Conservation (phyloP, 148 eudicot genomes). For the Pharnaceum exiguum region DNA sequence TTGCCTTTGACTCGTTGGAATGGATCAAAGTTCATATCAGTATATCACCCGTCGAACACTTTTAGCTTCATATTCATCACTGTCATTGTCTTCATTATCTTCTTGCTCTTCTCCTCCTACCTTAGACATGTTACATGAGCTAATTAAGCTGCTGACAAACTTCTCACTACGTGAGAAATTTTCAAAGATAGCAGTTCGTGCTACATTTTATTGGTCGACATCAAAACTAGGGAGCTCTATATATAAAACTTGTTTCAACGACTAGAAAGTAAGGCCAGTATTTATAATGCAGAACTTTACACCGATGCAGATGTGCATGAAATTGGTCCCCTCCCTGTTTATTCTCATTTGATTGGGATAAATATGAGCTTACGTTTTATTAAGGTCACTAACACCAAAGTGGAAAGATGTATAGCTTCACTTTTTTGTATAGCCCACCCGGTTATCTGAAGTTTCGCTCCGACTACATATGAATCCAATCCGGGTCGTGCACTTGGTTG, state of each 20-base stretch:
- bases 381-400: background rate
- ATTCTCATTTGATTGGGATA: slow-evolving; percentile 9
- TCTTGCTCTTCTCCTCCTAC: slow-evolving; percentile 18
- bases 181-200: no score
- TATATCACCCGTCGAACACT: background rate
- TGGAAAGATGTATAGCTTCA: no score
- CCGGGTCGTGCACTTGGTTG: no score
- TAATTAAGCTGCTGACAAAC: no score
- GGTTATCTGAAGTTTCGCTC: no score
- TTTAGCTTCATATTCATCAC: no score
- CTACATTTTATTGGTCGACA: no score
- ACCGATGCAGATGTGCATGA: slow-evolving; percentile 6
- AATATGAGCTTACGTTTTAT: background rate
- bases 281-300: background rate
- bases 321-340: slow-evolving; percentile 20
- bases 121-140: background rate
- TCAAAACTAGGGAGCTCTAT: background rate
- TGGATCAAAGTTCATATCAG: background rate
- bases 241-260: slow-evolving; percentile 6
- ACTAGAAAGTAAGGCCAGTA: no score
- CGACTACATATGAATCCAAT: no score
- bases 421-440: no score
- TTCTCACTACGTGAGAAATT: no score
- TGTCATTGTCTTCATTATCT: background rate
- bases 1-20: slow-evolving; percentile 36